These are phyloP conservation scores for Alloteropsis angusta DNA, from an alignment of 202 grass and related monocot genomes.

Conservation along the genomic window DNA sequence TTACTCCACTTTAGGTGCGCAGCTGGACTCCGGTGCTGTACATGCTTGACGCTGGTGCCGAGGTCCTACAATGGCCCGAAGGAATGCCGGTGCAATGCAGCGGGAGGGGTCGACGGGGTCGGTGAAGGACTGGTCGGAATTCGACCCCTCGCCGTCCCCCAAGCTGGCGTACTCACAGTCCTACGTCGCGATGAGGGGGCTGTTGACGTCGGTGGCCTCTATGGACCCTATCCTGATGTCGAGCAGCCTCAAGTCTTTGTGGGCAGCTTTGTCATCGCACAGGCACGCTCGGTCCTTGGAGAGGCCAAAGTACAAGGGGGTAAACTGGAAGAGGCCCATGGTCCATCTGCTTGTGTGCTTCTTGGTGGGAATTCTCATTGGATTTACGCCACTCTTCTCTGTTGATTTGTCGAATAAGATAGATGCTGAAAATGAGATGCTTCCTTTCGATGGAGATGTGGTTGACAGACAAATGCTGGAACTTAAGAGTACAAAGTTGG, in stretches of 20 bases:
- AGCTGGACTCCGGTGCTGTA: constrained; percentile 9
- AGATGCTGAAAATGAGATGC: constrained; percentile 28
- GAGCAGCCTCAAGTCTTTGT: constrained; percentile 49
- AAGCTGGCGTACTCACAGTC: constrained; percentile 78
- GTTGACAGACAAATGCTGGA: constrained; percentile 32
- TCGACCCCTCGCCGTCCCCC: constrained; percentile 57
- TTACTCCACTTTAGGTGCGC: not conserved
- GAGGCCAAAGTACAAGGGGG: constrained; percentile 50
- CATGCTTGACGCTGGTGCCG: constrained; percentile 21
- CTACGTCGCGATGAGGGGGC: constrained; percentile 56
- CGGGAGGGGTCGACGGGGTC: constrained; percentile 63
- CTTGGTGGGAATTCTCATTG: constrained; percentile 61
- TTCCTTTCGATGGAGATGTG: constrained; percentile 29
- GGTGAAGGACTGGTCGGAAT: constrained; percentile 59
- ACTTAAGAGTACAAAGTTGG: constrained; percentile 21
- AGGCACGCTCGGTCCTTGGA: constrained; percentile 46
- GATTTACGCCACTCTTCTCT: constrained; percentile 67
- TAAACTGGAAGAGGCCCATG: constrained; percentile 57
- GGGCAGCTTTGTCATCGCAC: constrained; percentile 47
- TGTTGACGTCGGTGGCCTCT: constrained; percentile 47
- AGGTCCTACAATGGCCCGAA: constrained; percentile 61
- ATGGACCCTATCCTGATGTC: constrained; percentile 43
- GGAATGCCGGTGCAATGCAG: constrained; percentile 60
- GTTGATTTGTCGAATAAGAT: constrained; percentile 46
- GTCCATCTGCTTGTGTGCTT: constrained; percentile 57